A percentile compares a stretch with the other conserved stretches of the same genome.
phyloP scores from a whole-genome alignment of 1,284 basidiomycete genomes.

The Caloboletus inedulis region DNA sequence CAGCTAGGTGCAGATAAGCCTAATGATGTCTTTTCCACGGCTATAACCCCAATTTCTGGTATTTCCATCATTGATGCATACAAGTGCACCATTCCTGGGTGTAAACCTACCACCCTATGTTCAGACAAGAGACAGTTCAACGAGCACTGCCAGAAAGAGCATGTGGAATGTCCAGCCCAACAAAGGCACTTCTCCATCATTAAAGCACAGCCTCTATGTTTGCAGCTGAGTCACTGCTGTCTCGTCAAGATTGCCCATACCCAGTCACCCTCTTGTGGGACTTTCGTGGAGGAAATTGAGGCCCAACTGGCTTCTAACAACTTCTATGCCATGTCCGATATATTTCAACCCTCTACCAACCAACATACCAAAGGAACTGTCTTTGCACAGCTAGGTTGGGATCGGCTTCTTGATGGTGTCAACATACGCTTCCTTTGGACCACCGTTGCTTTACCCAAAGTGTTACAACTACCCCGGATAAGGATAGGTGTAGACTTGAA shows the following conservation, averaged over 20 bases:
- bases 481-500: too few relatives aligned
- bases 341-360: not conserved
- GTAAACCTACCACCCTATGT: not conserved
- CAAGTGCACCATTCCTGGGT: not conserved
- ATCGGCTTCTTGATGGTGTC: not conserved
- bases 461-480: too few relatives aligned
- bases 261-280: too few relatives aligned
- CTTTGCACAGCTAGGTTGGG: not conserved
- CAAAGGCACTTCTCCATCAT: too few relatives aligned
- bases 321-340: not conserved
- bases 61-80: not conserved
- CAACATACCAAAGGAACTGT: not conserved
- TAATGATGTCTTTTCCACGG: accelerated
- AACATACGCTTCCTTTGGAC: not conserved
- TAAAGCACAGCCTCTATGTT: too few relatives aligned
- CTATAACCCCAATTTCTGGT: not conserved
- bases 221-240: too few relatives aligned
- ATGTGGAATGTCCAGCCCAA: too few relatives aligned
- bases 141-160: not conserved
- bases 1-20: not conserved
- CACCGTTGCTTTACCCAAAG: too few relatives aligned
- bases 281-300: not conserved
- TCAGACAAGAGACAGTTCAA: not conserved
- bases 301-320: not conserved
- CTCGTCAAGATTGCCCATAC: too few relatives aligned